Base-by-base conservation (phyloP, 495 filamentous ascomycete genomes). In the Xylaria cubensis region DNA sequence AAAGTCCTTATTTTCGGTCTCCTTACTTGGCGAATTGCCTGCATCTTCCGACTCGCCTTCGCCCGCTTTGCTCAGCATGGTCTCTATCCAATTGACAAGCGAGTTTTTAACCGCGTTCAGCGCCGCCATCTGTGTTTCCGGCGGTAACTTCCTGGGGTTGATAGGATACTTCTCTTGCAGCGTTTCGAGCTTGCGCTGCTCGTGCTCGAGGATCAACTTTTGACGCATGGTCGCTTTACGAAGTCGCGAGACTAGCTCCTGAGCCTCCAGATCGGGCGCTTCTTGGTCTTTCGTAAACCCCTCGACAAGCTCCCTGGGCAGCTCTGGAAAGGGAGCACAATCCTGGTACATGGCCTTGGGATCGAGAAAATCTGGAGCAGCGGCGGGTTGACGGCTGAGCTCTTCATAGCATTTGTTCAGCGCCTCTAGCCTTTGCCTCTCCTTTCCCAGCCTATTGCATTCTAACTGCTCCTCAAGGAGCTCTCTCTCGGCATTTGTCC, bases 61-160 rank as follows among this genome's bases (percentile, higher is more conserved):
- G 12, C 77, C 82, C 61, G 87, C 88, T 66, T 84, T 87, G 39
- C 84, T 82, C 9, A 94, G 81, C 71, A 92, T 91, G 15, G 85
- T 82, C 77, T 94, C 91, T 29, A 94, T 91, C 91, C 92, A 94
- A 73, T 86, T 84, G 50, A 93, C 90, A 67, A 94, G 80, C 63
- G 89, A 90, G 75, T 88, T 86, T 32, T 92, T 84, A 3, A 89
- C 89, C n/a, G 74, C 76, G 29, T 81, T 83, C 48, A 86, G 74
- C 17, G 89, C 90, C 69, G 83, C 86, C 42, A 84, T 69, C 46
- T 84, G 85, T 3, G 83, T 78, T 71, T 77, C 73, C 2, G 78
- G 75, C 24, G 79, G 74, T 46, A 84, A 62, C 34, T 39, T 73
- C 19, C 76, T 76, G 36, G 80, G 79, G 2, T 74, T 72, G 56